These are phyloP conservation scores for Zea luxurians DNA, from an alignment of 176 grass and related monocot genomes.

Conservation along the genomic window DNA sequence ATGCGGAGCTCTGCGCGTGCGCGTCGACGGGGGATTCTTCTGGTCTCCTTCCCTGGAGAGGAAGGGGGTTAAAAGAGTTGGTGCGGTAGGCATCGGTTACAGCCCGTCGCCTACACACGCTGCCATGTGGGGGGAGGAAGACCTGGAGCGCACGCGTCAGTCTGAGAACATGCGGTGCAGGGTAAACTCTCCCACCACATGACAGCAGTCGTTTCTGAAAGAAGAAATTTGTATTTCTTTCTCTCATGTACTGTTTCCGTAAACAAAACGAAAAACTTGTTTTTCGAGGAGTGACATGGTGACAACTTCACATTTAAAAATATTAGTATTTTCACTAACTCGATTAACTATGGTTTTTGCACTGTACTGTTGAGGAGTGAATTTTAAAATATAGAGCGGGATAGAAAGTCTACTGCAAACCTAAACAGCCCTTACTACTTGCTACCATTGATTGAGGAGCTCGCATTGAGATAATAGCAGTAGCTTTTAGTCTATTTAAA, in stretches of 20 bases:
- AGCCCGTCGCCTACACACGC: neutral
- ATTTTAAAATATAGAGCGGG: too few relatives aligned
- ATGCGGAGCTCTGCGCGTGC: neutral
- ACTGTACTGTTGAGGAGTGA: too few relatives aligned
- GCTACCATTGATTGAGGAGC: too few relatives aligned
- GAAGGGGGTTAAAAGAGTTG: neutral
- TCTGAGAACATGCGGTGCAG: neutral
- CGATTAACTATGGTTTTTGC: too few relatives aligned
- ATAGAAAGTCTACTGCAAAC: too few relatives aligned
- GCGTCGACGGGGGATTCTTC: conserved; percentile 21
- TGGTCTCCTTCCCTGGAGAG: neutral
- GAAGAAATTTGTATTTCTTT: neutral
- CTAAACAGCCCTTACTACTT: too few relatives aligned
- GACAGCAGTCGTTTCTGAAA: conserved; percentile 1
- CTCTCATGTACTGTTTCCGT: neutral
- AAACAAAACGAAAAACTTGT: neutral
- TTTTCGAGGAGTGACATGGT: too few relatives aligned
- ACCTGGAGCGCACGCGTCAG: neutral
- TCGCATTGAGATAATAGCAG: too few relatives aligned
- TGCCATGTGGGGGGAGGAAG: neutral
- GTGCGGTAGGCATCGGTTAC: neutral
- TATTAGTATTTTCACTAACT: too few relatives aligned
- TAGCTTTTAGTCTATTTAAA: too few relatives aligned
- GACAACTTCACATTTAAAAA: neutral
- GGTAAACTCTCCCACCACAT: neutral